These are phyloP conservation scores for Microsporum canis DNA, from an alignment of 2,329 filamentous ascomycete species.

Conservation along the genomic window DNA sequence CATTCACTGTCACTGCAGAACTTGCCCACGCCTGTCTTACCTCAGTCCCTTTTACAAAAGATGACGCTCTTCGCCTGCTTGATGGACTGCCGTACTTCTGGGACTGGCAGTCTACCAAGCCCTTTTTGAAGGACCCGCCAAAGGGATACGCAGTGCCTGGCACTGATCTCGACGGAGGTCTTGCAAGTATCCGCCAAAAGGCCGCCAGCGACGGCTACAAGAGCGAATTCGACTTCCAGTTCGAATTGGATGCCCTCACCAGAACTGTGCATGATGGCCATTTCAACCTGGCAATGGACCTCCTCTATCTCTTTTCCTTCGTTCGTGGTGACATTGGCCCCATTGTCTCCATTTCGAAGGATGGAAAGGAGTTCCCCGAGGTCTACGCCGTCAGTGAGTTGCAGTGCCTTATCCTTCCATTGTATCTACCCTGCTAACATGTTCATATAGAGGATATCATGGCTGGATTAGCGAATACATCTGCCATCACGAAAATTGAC, in stretches of 20 bases:
- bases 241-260: constrained; percentile 44
- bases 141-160: constrained; percentile 39
- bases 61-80: constrained; percentile 15
- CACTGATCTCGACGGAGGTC: constrained; percentile 38
- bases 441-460: not conserved
- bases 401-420: not conserved
- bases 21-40: constrained; percentile 16
- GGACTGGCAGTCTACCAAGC: constrained; percentile 18
- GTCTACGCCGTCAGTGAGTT: constrained; percentile 32
- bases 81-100: constrained; percentile 16
- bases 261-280: constrained; percentile 54
- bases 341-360: constrained; percentile 50
- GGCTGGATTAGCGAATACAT: constrained; percentile 11
- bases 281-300: constrained; percentile 19
- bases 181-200: constrained; percentile 38
- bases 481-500: constrained; percentile 23
- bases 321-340: constrained; percentile 44
- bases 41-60: constrained; percentile 16
- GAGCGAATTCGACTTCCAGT: constrained; percentile 46
- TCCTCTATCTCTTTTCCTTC: constrained; percentile 36
- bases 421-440: not conserved
- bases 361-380: constrained; percentile 48
- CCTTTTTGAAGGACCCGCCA: constrained; percentile 35
- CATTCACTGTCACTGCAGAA: constrained; percentile 12
- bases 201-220: constrained; percentile 35